Conservation (phyloP, 306 rosid species). For the Arachis hypogaea region DNA sequence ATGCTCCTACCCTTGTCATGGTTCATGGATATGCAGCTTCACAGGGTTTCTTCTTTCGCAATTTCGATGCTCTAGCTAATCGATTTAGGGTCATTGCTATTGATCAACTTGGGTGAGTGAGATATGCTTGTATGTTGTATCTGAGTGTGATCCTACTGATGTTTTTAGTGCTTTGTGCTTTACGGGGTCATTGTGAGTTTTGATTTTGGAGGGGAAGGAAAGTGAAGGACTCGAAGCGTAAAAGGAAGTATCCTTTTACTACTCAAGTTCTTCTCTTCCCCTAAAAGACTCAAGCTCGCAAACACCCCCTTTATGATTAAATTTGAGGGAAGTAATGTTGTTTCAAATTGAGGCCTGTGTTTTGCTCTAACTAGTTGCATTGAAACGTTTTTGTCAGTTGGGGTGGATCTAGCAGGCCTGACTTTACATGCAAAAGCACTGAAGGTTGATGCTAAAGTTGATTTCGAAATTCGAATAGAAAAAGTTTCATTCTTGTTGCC, state of each 20-base stretch:
- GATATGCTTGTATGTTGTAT: conserved; percentile 27
- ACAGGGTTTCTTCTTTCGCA: conserved; percentile 95
- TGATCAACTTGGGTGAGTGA: conserved; percentile 97
- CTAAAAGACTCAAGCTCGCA: too few species aligned
- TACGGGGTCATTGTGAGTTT: background rate
- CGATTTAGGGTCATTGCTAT: conserved; percentile 86
- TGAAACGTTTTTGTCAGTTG: conserved; percentile 62
- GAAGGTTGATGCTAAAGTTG: conserved; percentile 64
- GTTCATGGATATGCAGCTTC: conserved; percentile 92
- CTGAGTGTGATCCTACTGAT: background rate
- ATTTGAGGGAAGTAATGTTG: background rate
- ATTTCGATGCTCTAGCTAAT: conserved; percentile 88
- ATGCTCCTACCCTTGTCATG: conserved; percentile 88
- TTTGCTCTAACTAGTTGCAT: conserved; percentile 13
- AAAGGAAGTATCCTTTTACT: too few species aligned
- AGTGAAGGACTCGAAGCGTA: too few species aligned
- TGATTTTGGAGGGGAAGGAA: too few species aligned
- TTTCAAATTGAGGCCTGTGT: background rate
- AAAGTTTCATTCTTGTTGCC: conserved; percentile 27
- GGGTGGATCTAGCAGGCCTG: conserved; percentile 99
- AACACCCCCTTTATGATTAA: background rate
- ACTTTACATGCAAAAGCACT: conserved; percentile 91
- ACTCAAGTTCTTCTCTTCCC: too few species aligned
- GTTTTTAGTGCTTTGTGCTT: background rate
- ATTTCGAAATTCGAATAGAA: conserved; percentile 20